Evolutionary conservation across 805 yeast genomes (phyloP).

Genomic region (Wickerhamomyces mucosus): DNA sequence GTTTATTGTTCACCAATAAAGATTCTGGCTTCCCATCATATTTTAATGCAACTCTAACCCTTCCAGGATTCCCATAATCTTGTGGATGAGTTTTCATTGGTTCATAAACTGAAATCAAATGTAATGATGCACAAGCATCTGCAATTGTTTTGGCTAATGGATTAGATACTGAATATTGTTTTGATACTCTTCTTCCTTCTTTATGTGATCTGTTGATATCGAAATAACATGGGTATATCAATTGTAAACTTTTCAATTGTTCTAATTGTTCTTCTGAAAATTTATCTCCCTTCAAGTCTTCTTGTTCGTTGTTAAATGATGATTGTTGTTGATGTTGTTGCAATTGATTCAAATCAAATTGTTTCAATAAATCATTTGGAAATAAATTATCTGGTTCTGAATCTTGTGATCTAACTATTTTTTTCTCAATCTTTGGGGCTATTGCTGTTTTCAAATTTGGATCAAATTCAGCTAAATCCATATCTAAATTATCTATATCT

Average conservation of each 20-base stretch:
- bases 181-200: slow-evolving; percentile 77
- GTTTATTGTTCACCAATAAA: slow-evolving; percentile 39
- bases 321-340: slow-evolving; percentile 4
- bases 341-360: no score
- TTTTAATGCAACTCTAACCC: slow-evolving; percentile 70
- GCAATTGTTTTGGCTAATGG: slow-evolving; percentile 79
- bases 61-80: slow-evolving; percentile 96
- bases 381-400: slow-evolving; percentile 23
- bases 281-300: slow-evolving; percentile 11
- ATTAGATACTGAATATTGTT: slow-evolving; percentile 63
- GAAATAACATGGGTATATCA: slow-evolving; percentile 88
- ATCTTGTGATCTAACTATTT: slow-evolving; percentile 54
- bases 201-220: slow-evolving; percentile 65
- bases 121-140: slow-evolving; percentile 48
- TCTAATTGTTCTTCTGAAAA: slow-evolving; percentile 49
- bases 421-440: slow-evolving; percentile 59
- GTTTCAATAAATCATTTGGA: no score
- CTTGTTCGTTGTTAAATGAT: slow-evolving; percentile 2
- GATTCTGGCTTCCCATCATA: slow-evolving; percentile 34
- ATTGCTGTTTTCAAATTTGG: slow-evolving; percentile 57
- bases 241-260: slow-evolving; percentile 59
- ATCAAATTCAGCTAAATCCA: slow-evolving; percentile 90
- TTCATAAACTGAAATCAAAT: slow-evolving; percentile 41
- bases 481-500: slow-evolving; percentile 84
- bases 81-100: slow-evolving; percentile 89